phyloP scores from a whole-genome alignment of 2,329 filamentous ascomycete genomes.

The Hirsutella thompsonii region DNA sequence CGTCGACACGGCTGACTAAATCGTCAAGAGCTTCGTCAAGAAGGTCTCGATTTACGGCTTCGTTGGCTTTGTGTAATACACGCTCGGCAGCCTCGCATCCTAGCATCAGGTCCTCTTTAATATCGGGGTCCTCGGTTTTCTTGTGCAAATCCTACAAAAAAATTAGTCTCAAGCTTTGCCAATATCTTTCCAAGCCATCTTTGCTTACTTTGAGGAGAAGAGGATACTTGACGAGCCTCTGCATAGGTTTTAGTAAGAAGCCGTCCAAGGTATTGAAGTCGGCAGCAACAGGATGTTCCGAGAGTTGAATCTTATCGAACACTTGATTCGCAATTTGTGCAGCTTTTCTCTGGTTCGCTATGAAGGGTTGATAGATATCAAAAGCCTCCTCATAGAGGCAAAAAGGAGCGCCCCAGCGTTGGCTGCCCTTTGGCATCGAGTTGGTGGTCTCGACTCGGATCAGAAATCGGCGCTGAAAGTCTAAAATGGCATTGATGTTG shows the following conservation, averaged over 20 bases:
- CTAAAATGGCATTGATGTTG: conserved; percentile 87
- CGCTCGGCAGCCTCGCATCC: conserved; percentile 75
- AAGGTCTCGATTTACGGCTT: conserved; percentile 80
- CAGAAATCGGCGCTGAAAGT: conserved; percentile 89
- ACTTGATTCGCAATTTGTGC: conserved; percentile 72
- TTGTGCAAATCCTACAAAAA: conserved; percentile 62
- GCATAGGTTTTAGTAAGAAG: conserved; percentile 93
- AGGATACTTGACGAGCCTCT: conserved; percentile 88
- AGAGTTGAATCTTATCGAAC: conserved; percentile 73
- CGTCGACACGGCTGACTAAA: conserved; percentile 71
- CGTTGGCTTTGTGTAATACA: conserved; percentile 75
- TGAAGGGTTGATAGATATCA: conserved; percentile 90
- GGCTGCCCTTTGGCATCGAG: conserved; percentile 58
- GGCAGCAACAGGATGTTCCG: conserved; percentile 67
- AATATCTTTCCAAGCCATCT: too few relatives aligned
- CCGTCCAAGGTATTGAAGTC: conserved; percentile 81
- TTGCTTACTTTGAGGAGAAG: conserved; percentile 63
- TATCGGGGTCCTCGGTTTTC: conserved; percentile 62
- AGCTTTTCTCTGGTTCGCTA: conserved; percentile 88
- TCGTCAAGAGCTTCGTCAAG: conserved; percentile 75
- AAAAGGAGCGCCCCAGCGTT: conserved; percentile 95
- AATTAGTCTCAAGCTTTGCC: not conserved
- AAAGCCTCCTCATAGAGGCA: conserved; percentile 75
- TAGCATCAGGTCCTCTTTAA: conserved; percentile 56
- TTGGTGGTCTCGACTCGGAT: conserved; percentile 96